Base-by-base conservation (phyloP, 148 eudicot species). In the Vaccinium darrowii region DNA sequence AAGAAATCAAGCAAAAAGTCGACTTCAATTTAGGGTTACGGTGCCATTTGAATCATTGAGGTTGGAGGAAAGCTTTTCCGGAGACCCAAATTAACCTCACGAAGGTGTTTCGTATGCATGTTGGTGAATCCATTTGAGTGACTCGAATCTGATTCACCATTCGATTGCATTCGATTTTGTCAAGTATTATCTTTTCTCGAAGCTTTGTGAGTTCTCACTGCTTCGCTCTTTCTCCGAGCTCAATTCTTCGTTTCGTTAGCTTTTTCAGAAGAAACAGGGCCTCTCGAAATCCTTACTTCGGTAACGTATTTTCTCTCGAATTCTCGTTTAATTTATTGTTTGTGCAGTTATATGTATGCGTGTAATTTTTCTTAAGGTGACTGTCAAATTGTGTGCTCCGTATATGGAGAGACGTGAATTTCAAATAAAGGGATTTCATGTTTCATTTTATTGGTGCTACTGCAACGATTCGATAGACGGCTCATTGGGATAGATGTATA, bases 161-260 rank as follows among this genome's bases (percentile, higher is more conserved):
- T 36, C 23, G 16, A 73, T 15, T 39, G 77, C n/a, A 73, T 33
- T 73, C 11, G 3, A 6, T 15, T 73, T 7, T 73, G 39, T 19
- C 49, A 3, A 43, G 47, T 43, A 5, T 43, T 43, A 43, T 43
- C 47, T 43, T 43, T 43, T 43, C 47, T 43, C 47, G n/a, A 57
- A 65, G 54, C 8, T 6, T 63, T 6, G 23, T 21, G 5, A 63
- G 7, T 63, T 21, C 69, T 21, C 69, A 21, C 10, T 10, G 10
- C 49, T 79, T 78, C 62, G n/a, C 27, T 47, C 36, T 47, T 60
- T 39, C 77, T 30, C 36, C 16, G 49, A 67, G 36, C 62, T 71
- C 50, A 9, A 60, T 52, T 82, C 30, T 13, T 58, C 23, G 33
- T 84, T 79, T 89, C 84, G 84, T 86, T 86, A 85, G 78, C 56